Conservation (phyloP, 257 asterid genomes). For the Gardenia jasminoides region DNA sequence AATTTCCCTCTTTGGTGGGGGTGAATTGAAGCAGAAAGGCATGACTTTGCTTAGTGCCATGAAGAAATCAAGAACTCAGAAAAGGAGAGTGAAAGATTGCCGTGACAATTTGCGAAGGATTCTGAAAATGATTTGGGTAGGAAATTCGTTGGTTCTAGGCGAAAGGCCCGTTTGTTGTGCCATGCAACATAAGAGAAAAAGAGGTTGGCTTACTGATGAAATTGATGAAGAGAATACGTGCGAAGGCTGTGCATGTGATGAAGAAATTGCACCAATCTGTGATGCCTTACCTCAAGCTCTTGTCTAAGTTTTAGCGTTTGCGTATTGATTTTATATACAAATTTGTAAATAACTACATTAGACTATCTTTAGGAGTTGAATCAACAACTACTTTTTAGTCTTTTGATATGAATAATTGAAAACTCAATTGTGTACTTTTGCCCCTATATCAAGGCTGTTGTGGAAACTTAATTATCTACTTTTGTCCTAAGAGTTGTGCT, state of each 20-base stretch:
- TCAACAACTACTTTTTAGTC: no score
- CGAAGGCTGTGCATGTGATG: slow-evolving; percentile 5
- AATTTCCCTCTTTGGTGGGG: slow-evolving; percentile 12
- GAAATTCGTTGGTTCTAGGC: background rate
- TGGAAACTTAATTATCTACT: no score
- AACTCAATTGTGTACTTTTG: no score
- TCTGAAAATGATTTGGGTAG: slow-evolving; percentile 21
- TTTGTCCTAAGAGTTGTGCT: no score
- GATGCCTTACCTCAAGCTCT: background rate
- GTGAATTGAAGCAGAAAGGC: slow-evolving; percentile 10
- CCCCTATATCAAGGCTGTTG: no score
- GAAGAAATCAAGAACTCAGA: background rate
- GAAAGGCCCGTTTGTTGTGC: slow-evolving; percentile 13
- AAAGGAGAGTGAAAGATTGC: background rate
- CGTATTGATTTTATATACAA: background rate
- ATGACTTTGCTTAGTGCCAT: background rate
- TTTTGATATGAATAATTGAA: no score
- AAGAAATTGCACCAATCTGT: slow-evolving; percentile 6
- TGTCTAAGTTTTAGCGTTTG: background rate
- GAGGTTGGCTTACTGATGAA: background rate
- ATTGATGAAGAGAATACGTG: background rate
- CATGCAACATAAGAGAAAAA: background rate
- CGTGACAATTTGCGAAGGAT: slow-evolving; percentile 13
- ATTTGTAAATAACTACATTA: background rate
- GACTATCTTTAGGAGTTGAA: background rate